Conservation (phyloP, 139 green algal species). For the Chlorella vulgaris region DNA sequence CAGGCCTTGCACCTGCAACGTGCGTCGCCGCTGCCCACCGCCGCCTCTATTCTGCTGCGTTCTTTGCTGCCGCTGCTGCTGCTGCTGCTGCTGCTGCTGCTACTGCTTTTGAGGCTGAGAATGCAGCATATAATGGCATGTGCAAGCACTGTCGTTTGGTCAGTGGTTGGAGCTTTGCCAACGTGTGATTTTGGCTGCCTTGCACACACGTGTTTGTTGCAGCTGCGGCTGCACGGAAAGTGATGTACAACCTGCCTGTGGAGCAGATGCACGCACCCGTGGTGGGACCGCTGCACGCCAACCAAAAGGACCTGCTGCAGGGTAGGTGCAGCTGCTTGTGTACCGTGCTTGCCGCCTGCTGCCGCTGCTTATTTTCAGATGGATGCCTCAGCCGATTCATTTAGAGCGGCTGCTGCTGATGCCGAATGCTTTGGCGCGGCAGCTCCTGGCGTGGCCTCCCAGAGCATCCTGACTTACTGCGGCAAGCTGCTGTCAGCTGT, state of each 20-base stretch:
- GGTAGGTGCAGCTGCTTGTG: neutral
- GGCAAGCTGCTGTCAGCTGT: too few species aligned
- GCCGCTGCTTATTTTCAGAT: too few species aligned
- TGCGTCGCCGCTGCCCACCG: slow-evolving; percentile 4
- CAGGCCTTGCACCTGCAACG: slow-evolving; percentile 49
- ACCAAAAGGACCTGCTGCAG: neutral
- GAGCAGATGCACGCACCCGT: slow-evolving; percentile 87
- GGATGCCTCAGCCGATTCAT: too few species aligned
- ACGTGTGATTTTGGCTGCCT: too few species aligned
- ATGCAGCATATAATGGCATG: neutral
- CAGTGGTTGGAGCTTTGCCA: too few species aligned
- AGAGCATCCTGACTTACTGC: neutral
- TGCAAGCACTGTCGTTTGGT: too few species aligned
- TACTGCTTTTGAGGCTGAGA: too few species aligned
- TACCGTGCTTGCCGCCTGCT: too few species aligned
- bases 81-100: neutral
- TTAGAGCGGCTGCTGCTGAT: too few species aligned
- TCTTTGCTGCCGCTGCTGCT: neutral
- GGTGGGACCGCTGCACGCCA: slow-evolving; percentile 61
- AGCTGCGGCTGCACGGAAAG: slow-evolving; percentile 61
- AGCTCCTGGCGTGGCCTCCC: neutral
- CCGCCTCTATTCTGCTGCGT: neutral
- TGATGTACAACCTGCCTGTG: slow-evolving; percentile 83
- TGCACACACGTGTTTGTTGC: slow-evolving; percentile 26
- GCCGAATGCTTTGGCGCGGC: neutral